Evolutionary conservation across 1,284 basidiomycete genomes (phyloP), one percentile per base, ranked within the genome.

Genomic region (Apiotrichum domesticum): DNA sequence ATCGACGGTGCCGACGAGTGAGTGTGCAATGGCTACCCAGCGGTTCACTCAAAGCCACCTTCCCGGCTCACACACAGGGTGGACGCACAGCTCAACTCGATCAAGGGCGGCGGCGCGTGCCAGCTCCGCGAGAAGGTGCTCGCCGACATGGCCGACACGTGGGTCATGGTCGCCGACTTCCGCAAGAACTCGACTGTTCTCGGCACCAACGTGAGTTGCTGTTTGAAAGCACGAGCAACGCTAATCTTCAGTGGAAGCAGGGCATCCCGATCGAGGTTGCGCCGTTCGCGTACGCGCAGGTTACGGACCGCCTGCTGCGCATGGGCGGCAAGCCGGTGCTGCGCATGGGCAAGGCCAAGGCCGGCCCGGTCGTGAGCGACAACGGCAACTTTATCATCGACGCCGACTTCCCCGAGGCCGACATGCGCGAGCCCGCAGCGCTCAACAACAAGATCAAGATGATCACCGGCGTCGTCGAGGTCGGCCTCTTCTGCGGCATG

Each of bases 61-160:
- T 29, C 29, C 29, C 29, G 3, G 29, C 54, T 50, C 6, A 54
- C 52, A 14, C 35, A 37, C 66, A 94, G 90, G 77, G 91, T 97
- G 37, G 94, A 98, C 77, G 77, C 81, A 44, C 78, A 85, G 42
- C 80, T 99, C 54, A 96, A 98, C 79, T 89, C 89, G 61, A 95
- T 99, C 80, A 98, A 98, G 78, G 95, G 95, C 11, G 95, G 95
- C 56, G 95, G 95, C 9, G 95, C 93, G 1, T 98, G 95, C 76
- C 96, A 98, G 68, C 78, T 98, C 39, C 85, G 94, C 40, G 96
- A 98, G 78, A 98, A 98, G 77, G 93, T 98, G 3, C 83, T 98
- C 15, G 94, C 92, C 3, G 95, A 98, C 75, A 92, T 92, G 15
- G 94, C 96, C n/a, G 83, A 84, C 66, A 90, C 86, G 82, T 98